Conservation (phyloP, 2,329 filamentous ascomycete genomes). For the Lecanicillium sp. region DNA sequence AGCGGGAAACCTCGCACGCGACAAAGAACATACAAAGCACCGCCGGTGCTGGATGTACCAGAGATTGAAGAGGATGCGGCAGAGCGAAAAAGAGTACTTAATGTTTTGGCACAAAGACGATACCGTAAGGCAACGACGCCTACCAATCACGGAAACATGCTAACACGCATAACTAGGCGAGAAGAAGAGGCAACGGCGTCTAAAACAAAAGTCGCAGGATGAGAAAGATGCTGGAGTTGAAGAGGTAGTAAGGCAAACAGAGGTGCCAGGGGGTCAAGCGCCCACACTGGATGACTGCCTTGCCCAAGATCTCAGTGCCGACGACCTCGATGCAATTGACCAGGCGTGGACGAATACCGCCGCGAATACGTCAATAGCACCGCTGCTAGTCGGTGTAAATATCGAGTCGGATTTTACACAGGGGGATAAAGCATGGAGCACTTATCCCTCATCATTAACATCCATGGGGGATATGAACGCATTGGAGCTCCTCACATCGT, state of each 20-base stretch:
- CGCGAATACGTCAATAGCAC: slow-evolving; percentile 17
- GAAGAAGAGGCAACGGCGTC: slow-evolving; percentile 26
- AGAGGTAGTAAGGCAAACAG: no score
- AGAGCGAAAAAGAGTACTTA: slow-evolving; percentile 48
- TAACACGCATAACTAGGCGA: slow-evolving; percentile 22
- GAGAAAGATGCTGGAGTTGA: no score
- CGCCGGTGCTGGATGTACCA: slow-evolving; percentile 37
- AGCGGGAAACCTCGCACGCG: slow-evolving; percentile 26
- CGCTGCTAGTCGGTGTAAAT: slow-evolving; percentile 14
- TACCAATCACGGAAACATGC: background rate
- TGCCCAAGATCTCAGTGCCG: background rate
- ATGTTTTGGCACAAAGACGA: slow-evolving; percentile 48
- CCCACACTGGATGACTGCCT: no score
- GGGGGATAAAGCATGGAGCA: background rate
- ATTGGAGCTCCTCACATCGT: slow-evolving; percentile 1
- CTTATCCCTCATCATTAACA: background rate
- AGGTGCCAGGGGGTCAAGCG: no score
- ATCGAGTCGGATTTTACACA: background rate
- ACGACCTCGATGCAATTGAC: slow-evolving; percentile 15
- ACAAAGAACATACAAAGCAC: slow-evolving; percentile 35
- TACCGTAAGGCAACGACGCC: slow-evolving; percentile 34
- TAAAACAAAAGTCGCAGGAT: slow-evolving; percentile 18
- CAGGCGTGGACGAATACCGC: slow-evolving; percentile 19
- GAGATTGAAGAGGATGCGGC: slow-evolving; percentile 44
- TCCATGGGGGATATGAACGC: background rate